Conservation (phyloP, 139 green algal species). For the Tetraselmis chui region DNA sequence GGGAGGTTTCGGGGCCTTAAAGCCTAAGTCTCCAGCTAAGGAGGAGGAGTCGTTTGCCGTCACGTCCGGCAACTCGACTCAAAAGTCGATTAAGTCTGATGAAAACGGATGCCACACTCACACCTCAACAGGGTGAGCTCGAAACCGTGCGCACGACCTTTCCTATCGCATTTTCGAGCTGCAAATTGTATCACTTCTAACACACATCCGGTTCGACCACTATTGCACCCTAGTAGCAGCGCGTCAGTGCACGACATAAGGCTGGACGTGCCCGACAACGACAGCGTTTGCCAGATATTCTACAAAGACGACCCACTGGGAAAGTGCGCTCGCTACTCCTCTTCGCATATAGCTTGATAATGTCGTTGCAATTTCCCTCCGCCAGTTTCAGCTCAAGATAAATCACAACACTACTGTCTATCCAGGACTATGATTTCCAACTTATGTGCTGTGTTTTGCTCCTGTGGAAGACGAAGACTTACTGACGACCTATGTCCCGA, state of each 20-base stretch:
- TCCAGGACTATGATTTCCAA: too few relatives aligned
- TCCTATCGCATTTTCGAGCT: not conserved
- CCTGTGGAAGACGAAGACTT: not conserved
- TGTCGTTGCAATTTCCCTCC: not conserved
- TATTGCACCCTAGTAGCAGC: not conserved
- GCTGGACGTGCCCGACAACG: not conserved
- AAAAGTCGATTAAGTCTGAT: not conserved
- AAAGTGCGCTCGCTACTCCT: not conserved
- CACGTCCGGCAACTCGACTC: not conserved
- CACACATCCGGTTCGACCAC: too few relatives aligned
- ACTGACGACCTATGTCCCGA: not conserved
- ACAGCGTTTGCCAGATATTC: not conserved
- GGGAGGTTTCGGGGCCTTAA: not conserved
- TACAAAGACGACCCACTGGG: not conserved
- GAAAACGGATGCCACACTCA: too few relatives aligned
- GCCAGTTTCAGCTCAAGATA: too few relatives aligned
- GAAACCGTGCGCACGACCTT: not conserved
- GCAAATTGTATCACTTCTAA: too few relatives aligned
- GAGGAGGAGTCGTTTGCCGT: not conserved
- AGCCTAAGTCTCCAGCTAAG: not conserved
- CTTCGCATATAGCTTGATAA: not conserved
- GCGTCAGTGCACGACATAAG: not conserved
- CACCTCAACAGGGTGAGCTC: not conserved
- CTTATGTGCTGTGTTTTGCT: too few relatives aligned
- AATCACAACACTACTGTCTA: too few relatives aligned